These are phyloP conservation scores for Penicillium sp. DNA, from an alignment of 2,329 filamentous ascomycete genomes.

Conservation along the genomic window DNA sequence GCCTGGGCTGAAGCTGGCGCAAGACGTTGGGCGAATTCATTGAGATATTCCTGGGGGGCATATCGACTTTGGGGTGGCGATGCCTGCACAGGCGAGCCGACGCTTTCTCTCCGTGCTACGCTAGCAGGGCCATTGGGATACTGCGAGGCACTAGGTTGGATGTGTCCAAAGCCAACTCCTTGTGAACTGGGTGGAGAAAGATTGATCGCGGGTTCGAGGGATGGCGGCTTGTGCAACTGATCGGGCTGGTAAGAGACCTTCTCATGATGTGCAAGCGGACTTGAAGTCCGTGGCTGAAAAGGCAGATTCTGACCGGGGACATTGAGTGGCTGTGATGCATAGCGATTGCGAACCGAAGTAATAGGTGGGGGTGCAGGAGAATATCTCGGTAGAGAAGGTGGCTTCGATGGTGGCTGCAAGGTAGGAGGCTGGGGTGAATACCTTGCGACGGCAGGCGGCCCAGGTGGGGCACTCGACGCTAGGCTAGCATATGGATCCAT, in stretches of 20 bases:
- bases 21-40: conserved; percentile 34
- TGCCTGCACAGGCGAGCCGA: conserved; percentile 19
- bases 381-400: conserved; percentile 42
- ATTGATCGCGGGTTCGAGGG: conserved; percentile 26
- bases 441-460: conserved; percentile 35
- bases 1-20: conserved; percentile 20
- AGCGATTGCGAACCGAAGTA: conserved; percentile 35
- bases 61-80: conserved; percentile 33
- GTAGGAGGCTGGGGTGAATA: conserved; percentile 45
- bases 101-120: conserved; percentile 3
- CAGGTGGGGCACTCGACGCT: conserved; percentile 29
- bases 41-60: conserved; percentile 34
- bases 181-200: conserved; percentile 25
- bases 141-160: conserved; percentile 15
- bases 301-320: conserved; percentile 42
- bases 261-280: conserved; percentile 58
- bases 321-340: conserved; percentile 40
- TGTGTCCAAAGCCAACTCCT: conserved; percentile 23
- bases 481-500: conserved; percentile 34
- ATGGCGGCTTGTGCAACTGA: conserved; percentile 22
- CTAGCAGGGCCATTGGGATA: conserved; percentile 5
- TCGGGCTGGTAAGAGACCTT: conserved; percentile 36
- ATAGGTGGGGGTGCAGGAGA: conserved; percentile 47
- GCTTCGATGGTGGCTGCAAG: conserved; percentile 34
- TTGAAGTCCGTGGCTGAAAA: conserved; percentile 65